Percentiles rank a stretch among this genome's conserved stretches.
phyloP scores from a whole-genome alignment of 805 yeast genomes.

The Wickerhamiella azymoides region DNA sequence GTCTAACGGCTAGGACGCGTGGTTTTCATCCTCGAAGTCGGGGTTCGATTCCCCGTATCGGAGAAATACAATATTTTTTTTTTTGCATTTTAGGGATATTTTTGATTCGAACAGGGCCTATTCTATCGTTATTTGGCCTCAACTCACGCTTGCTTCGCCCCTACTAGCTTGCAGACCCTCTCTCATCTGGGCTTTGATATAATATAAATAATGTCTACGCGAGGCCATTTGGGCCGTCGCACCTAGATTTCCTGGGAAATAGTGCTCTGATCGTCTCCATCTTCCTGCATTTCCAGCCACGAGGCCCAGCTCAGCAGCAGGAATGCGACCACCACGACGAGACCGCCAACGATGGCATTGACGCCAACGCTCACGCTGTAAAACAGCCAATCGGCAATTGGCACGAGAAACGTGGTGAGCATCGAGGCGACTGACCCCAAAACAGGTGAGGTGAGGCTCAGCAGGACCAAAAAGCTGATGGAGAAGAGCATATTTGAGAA shows the following conservation, averaged over 20 bases:
- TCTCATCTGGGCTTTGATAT: too few relatives aligned
- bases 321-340: conserved; percentile 57
- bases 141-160: too few relatives aligned
- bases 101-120: too few relatives aligned
- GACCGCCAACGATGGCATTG: conserved; percentile 55
- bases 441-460: conserved; percentile 79
- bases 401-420: conserved; percentile 67
- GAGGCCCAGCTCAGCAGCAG: conserved; percentile 33
- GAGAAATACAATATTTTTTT: conserved; percentile 9
- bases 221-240: too few relatives aligned
- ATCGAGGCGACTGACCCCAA: conserved; percentile 53
- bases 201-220: too few relatives aligned
- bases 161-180: too few relatives aligned
- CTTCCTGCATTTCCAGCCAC: conserved; percentile 28
- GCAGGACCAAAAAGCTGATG: conserved; percentile 56
- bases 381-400: conserved; percentile 55
- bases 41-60: conserved; percentile 22
- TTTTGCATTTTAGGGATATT: too few relatives aligned
- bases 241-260: neutral
- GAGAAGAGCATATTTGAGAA: conserved; percentile 54
- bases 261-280: conserved; percentile 5
- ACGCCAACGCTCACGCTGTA: conserved; percentile 44
- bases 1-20: conserved; percentile 22
- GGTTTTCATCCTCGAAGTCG: conserved; percentile 21
- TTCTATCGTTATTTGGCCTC: too few relatives aligned